These are phyloP conservation scores for Grigorovia transvaalensis DNA, from an alignment of 805 yeast species.

Conservation along the genomic window DNA sequence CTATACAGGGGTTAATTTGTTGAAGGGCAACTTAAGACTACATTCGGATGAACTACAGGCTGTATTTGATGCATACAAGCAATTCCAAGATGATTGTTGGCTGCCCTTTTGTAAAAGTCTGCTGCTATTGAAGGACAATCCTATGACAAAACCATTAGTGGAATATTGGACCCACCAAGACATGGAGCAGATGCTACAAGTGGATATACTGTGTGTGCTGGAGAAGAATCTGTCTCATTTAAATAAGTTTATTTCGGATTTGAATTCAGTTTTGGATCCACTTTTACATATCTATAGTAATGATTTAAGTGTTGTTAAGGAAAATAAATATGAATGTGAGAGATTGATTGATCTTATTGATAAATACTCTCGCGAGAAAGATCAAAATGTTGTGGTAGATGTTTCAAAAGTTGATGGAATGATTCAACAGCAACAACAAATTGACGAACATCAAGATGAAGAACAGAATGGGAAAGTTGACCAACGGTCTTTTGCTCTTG, in stretches of 20 bases:
- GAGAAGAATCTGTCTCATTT: constrained; percentile 2
- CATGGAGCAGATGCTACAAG: neutral
- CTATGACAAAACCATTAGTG: neutral
- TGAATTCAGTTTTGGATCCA: constrained; percentile 5
- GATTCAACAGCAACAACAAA: too few species aligned
- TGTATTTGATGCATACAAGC: constrained; percentile 11
- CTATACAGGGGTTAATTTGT: constrained; percentile 20
- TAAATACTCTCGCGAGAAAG: neutral
- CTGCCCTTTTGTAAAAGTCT: constrained; percentile 3
- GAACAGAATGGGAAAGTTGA: neutral
- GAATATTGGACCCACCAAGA: too few species aligned
- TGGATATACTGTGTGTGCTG: constrained; percentile 6
- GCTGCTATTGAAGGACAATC: neutral
- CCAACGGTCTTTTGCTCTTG: neutral
- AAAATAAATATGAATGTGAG: constrained; percentile 4
- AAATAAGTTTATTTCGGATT: constrained; percentile 4
- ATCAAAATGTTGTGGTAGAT: too few species aligned
- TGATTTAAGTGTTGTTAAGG: constrained; percentile 7
- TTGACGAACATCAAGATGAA: neutral
- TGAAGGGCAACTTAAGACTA: constrained; percentile 12
- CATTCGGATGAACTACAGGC: constrained; percentile 12
- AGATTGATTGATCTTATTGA: neutral
- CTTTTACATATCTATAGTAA: constrained; percentile 6
- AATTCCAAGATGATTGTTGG: constrained; percentile 14
- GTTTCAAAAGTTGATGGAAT: too few species aligned